Percentiles rank a stretch among this genome's conserved stretches.
Evolutionary conservation across 78 protist genomes (phyloP).

Genomic region (Dictyostelium capitatum): DNA sequence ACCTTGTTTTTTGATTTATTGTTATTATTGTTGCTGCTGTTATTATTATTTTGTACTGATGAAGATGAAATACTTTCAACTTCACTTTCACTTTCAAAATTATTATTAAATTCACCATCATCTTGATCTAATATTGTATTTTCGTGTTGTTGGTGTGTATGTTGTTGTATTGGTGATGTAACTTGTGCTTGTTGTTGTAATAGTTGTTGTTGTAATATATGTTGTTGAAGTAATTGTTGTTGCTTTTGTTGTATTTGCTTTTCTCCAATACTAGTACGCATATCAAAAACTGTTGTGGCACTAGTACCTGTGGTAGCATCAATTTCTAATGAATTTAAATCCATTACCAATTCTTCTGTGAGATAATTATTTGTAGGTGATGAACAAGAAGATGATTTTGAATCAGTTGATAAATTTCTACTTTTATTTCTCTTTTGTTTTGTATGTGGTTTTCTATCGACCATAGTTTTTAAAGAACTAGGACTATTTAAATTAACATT

Average conservation of each 20-base stretch:
- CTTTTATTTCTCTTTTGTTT: not conserved
- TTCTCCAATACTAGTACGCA: not conserved
- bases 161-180: not conserved
- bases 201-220: not conserved
- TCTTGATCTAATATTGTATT: not conserved
- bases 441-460: not conserved
- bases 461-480: not conserved
- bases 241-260: not conserved
- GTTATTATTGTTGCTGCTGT: not conserved
- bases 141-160: not conserved
- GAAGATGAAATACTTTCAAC: constrained; percentile 10
- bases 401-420: constrained; percentile 17
- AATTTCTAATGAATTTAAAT: not conserved
- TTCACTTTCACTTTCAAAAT: constrained; percentile 10
- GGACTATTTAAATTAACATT: not conserved
- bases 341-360: not conserved
- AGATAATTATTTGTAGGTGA: constrained; percentile 2
- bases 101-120: not conserved
- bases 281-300: not conserved
- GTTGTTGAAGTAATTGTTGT: not conserved
- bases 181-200: not conserved
- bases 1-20: not conserved
- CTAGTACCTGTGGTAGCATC: not conserved
- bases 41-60: not conserved
- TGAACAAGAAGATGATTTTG: constrained; percentile 12